phyloP scores from a whole-genome alignment of 1,284 basidiomycete species.

The Calocybe gambosa region DNA sequence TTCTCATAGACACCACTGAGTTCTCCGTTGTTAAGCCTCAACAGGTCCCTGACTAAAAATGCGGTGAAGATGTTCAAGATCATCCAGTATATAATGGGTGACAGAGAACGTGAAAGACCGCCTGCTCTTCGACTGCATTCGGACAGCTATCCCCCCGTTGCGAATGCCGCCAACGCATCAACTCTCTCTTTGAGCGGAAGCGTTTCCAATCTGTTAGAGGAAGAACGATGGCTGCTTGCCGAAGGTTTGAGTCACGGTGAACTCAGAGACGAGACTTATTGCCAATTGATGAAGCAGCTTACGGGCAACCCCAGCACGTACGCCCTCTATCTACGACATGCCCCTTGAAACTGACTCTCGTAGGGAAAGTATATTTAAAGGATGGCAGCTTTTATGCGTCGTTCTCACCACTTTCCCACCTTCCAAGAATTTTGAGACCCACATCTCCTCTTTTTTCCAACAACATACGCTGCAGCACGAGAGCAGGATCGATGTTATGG shows the following conservation, averaged over 20 bases:
- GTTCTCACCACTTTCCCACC: constrained; percentile 84
- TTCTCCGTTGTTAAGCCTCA: constrained; percentile 68
- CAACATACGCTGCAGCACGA: constrained; percentile 60
- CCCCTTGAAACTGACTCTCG: constrained; percentile 1
- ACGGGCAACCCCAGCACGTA: constrained; percentile 75
- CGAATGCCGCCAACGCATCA: constrained; percentile 44
- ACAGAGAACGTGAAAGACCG: constrained; percentile 68
- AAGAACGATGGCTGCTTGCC: constrained; percentile 80
- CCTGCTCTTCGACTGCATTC: constrained; percentile 36
- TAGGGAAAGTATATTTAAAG: constrained; percentile 80
- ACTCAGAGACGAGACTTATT: constrained; percentile 88
- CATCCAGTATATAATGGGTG: constrained; percentile 88
- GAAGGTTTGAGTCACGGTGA: constrained; percentile 75
- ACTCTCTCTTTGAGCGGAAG: constrained; percentile 43
- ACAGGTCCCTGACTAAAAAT: constrained; percentile 62
- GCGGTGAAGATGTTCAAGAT: constrained; percentile 83
- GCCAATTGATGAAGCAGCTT: constrained; percentile 87
- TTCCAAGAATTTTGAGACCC: constrained; percentile 84
- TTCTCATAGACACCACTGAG: constrained; percentile 49
- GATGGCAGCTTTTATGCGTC: constrained; percentile 89
- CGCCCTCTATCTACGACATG: neutral
- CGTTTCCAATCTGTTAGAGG: constrained; percentile 56
- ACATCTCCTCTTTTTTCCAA: constrained; percentile 73
- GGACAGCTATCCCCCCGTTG: constrained; percentile 32
- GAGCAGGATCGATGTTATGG: constrained; percentile 81